Conservation (phyloP, 768 basidiomycete genomes). For the Crepidotus variabilis region DNA sequence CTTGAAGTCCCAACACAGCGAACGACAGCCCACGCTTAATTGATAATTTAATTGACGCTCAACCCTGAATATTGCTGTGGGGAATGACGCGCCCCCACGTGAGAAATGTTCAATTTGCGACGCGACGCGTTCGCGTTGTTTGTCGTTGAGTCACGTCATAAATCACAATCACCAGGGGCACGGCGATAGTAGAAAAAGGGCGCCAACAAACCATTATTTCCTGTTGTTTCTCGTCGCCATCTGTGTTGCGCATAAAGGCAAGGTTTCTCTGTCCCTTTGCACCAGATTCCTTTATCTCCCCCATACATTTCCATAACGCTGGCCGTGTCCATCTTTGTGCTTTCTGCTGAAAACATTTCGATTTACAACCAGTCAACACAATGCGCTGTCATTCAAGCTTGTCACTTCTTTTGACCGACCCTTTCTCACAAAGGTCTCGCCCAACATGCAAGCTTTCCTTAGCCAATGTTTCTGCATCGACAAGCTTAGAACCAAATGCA, state of each 20-base stretch:
- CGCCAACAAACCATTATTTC: neutral
- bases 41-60: neutral
- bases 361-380: neutral
- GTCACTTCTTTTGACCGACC: neutral
- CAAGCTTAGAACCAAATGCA: conserved; percentile 3
- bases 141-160: neutral
- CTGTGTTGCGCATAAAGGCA: neutral
- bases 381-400: neutral
- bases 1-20: no score
- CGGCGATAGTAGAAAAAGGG: neutral
- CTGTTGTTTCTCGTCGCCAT: neutral
- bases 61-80: neutral
- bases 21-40: neutral
- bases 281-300: neutral
- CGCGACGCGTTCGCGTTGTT: neutral
- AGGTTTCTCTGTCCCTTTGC: neutral
- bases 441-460: conserved; percentile 17
- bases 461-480: conserved; percentile 13
- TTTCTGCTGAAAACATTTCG: neutral
- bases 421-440: conserved; percentile 7
- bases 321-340: neutral
- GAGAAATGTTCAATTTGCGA: neutral
- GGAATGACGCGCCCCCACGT: neutral
- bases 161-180: neutral
- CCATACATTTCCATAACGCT: neutral